These are phyloP conservation scores for Cladophialophora carrionii DNA, from an alignment of 2,329 filamentous ascomycete species.

Conservation along the genomic window DNA sequence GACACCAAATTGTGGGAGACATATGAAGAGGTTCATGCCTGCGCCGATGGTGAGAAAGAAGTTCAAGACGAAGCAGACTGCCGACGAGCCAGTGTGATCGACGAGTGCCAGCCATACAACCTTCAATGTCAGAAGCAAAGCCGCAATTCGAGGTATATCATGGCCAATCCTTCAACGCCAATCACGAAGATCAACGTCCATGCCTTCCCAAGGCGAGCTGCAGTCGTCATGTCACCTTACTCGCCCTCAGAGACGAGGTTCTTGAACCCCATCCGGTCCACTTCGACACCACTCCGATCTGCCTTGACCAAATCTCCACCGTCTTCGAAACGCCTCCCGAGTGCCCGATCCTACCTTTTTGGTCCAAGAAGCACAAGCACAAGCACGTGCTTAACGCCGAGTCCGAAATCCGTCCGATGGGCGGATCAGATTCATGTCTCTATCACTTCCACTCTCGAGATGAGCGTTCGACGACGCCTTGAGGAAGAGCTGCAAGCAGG, in stretches of 20 bases:
- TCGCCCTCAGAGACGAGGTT: not conserved
- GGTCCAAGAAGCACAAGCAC: conserved; percentile 10
- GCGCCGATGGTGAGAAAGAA: not conserved
- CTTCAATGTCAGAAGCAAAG: conserved; percentile 8
- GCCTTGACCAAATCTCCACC: conserved; percentile 30
- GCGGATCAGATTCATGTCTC: conserved; percentile 28
- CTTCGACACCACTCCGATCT: conserved; percentile 25
- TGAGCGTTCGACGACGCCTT: conserved; percentile 5
- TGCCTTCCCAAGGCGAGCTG: conserved; percentile 11
- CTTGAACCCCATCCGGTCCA: not conserved
- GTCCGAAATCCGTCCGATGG: conserved; percentile 33
- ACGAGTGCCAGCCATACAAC: not conserved
- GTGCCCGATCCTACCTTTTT: conserved; percentile 11
- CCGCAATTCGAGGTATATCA: conserved; percentile 16
- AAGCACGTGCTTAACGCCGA: not conserved
- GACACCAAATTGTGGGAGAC: conserved; percentile 21
- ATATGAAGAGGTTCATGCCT: conserved; percentile 12
- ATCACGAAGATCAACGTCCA: conserved; percentile 28
- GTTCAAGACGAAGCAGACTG: conserved; percentile 1
- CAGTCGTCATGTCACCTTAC: not conserved
- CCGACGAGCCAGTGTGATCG: not conserved
- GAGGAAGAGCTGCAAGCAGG: not conserved
- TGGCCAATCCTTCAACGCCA: conserved; percentile 8
- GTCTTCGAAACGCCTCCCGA: conserved; percentile 3
- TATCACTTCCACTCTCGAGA: conserved; percentile 19